phyloP scores from a whole-genome alignment of 805 yeast species.

The Scheffersomyces coipomensis region DNA sequence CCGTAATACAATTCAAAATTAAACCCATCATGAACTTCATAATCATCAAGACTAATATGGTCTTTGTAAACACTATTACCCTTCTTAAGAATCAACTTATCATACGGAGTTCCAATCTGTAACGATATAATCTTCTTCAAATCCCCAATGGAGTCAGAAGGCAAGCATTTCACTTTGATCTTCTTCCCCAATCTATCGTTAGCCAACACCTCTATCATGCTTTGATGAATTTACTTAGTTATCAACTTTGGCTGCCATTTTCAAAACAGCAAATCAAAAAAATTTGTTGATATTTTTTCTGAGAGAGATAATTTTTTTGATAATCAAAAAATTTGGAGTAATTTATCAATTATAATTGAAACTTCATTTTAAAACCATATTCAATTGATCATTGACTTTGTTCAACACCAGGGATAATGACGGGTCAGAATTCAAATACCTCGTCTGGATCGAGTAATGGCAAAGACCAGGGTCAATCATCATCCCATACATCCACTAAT shows the following conservation, averaged over 20 bases:
- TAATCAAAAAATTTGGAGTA: no score
- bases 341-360: no score
- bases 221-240: no score
- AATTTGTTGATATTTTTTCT: no score
- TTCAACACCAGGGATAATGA: no score
- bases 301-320: no score
- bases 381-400: no score
- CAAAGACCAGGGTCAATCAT: neutral
- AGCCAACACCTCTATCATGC: slow-evolving; percentile 44
- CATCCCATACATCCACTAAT: neutral
- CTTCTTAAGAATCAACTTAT: slow-evolving; percentile 70
- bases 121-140: slow-evolving; percentile 80
- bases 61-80: slow-evolving; percentile 85
- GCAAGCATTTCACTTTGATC: slow-evolving; percentile 82
- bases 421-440: no score
- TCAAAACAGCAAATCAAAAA: no score
- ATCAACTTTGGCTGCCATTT: no score
- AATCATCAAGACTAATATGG: slow-evolving; percentile 89
- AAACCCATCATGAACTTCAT: slow-evolving; percentile 88
- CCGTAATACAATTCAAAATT: slow-evolving; percentile 81
- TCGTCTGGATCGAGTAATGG: neutral
- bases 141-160: slow-evolving; percentile 84
- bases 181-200: slow-evolving; percentile 77
- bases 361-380: no score
- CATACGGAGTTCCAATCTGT: slow-evolving; percentile 76